These are phyloP conservation scores for Saksenaea oblongispora DNA, from an alignment of 371 early-diverging fungal genomes.

Conservation along the genomic window DNA sequence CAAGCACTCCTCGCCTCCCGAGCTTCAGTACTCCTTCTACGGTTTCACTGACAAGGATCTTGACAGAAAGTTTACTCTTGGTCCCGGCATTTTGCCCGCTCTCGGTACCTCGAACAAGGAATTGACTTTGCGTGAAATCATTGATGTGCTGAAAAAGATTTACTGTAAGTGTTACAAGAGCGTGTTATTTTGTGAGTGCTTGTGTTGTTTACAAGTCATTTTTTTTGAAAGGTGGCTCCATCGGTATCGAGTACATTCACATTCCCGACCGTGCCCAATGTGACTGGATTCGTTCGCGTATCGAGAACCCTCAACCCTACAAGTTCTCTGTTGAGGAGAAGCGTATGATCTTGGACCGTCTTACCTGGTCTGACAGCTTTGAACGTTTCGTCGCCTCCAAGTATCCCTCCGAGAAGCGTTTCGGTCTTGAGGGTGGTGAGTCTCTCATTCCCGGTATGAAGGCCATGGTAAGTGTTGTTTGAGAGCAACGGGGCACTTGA, in stretches of 20 bases:
- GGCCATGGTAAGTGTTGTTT: slow-evolving; percentile 69
- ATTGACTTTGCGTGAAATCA: slow-evolving; percentile 89
- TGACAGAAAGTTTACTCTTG: slow-evolving; percentile 87
- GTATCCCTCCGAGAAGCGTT: slow-evolving; percentile 96
- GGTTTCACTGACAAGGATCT: slow-evolving; percentile 93
- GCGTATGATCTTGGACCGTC: slow-evolving; percentile 88
- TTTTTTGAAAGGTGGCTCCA: slow-evolving; percentile 67
- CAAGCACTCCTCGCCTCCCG: slow-evolving; percentile 68
- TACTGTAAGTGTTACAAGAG: slow-evolving; percentile 72
- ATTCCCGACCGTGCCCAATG: slow-evolving; percentile 94
- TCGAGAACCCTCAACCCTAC: slow-evolving; percentile 90
- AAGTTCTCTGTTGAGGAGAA: slow-evolving; percentile 87
- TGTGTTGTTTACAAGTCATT: background rate
- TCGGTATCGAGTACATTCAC: slow-evolving; percentile 97
- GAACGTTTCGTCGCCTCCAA: slow-evolving; percentile 95
- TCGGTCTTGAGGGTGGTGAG: slow-evolving; percentile 98
- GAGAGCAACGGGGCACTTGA: background rate
- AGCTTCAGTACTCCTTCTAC: slow-evolving; percentile 86
- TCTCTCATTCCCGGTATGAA: slow-evolving; percentile 97
- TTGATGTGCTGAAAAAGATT: slow-evolving; percentile 77
- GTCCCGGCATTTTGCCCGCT: slow-evolving; percentile 93
- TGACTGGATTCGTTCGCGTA: slow-evolving; percentile 93
- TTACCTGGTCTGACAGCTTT: slow-evolving; percentile 96
- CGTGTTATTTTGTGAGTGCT: too few relatives aligned
- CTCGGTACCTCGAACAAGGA: slow-evolving; percentile 68